These are phyloP conservation scores for Claviceps arundinis DNA, from an alignment of 2,329 filamentous ascomycete genomes.

Conservation along the genomic window DNA sequence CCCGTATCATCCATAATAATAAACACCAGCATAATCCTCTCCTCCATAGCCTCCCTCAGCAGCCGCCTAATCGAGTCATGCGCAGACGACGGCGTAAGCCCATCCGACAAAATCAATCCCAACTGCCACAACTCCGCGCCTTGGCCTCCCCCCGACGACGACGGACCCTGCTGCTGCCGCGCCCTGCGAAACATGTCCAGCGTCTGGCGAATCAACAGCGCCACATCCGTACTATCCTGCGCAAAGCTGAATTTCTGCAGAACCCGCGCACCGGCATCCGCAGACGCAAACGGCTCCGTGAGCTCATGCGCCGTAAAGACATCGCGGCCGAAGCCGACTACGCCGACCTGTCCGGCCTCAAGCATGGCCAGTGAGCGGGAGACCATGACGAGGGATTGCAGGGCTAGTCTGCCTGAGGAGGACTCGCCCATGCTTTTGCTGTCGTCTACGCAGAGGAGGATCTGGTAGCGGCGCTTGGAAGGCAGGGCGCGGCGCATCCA, in stretches of 20 bases:
- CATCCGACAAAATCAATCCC: conserved; percentile 84
- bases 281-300: conserved; percentile 58
- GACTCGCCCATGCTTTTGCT: conserved; percentile 83
- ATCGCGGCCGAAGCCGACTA: conserved; percentile 76
- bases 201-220: conserved; percentile 60
- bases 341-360: conserved; percentile 84
- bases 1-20: conserved; percentile 71
- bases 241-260: conserved; percentile 76
- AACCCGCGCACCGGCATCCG: conserved; percentile 63
- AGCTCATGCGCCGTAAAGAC: conserved; percentile 81
- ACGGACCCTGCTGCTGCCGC: conserved; percentile 40
- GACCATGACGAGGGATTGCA: conserved; percentile 89
- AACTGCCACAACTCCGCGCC: conserved; percentile 82
- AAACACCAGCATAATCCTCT: conserved; percentile 96
- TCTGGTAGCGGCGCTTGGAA: conserved; percentile 89
- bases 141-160: conserved; percentile 21
- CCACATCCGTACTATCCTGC: conserved; percentile 78
- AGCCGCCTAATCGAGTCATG: conserved; percentile 74
- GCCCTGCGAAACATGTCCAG: conserved; percentile 74
- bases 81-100: conserved; percentile 68
- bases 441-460: conserved; percentile 94
- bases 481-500: conserved; percentile 94
- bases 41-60: conserved; percentile 77
- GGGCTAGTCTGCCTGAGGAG: conserved; percentile 63
- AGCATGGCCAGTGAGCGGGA: conserved; percentile 80